phyloP scores from a whole-genome alignment of 352 stramenopile genomes.

The Pythium rishiriense region DNA sequence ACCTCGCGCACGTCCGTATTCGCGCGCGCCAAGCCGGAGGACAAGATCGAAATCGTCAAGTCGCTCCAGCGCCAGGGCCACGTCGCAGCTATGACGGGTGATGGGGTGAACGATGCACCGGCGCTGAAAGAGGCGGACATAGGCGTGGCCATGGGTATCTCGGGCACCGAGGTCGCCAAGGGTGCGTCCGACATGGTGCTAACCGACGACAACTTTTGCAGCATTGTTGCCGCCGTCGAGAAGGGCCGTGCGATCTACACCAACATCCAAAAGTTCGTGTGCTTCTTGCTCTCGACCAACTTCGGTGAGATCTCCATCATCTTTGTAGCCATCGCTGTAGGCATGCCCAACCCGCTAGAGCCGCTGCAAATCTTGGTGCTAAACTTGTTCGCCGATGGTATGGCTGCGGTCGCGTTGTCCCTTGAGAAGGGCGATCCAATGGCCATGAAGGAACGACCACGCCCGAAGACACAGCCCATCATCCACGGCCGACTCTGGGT shows the following conservation, averaged over 20 bases:
- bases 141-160: conserved; percentile 97
- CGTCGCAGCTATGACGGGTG: conserved; percentile 90
- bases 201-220: conserved; percentile 98
- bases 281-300: conserved; percentile 98
- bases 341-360: conserved; percentile 86
- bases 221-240: conserved; percentile 96
- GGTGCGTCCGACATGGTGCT: conserved; percentile 98
- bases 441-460: conserved; percentile 67
- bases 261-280: conserved; percentile 98
- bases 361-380: conserved; percentile 98
- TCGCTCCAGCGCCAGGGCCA: conserved; percentile 89
- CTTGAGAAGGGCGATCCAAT: conserved; percentile 66
- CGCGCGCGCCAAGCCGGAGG: conserved; percentile 92
- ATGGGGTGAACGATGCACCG: conserved; percentile 93
- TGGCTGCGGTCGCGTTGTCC: conserved; percentile 71
- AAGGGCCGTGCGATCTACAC: conserved; percentile 97
- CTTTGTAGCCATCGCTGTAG: conserved; percentile 61
- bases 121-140: conserved; percentile 95
- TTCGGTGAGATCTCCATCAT: conserved; percentile 93
- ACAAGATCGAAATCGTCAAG: conserved; percentile 97
- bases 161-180: conserved; percentile 97
- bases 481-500: conserved; percentile 68
- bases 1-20: conserved; percentile 86
- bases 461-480: conserved; percentile 52
- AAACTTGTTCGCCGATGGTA: conserved; percentile 98